Conservation (phyloP, 768 basidiomycete species). For the Podaxis pistillaris region DNA sequence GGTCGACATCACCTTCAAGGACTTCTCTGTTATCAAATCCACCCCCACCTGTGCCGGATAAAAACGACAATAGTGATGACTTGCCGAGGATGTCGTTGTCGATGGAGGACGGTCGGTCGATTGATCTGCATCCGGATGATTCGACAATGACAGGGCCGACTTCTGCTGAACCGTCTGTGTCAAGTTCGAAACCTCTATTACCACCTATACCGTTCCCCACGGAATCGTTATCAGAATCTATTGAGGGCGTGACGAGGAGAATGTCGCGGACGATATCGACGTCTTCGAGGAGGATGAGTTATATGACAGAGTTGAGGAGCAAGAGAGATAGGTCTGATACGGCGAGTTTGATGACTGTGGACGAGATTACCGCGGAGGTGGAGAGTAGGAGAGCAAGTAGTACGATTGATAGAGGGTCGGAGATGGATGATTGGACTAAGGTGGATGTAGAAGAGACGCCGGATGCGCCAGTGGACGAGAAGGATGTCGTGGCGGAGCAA, state of each 20-base stretch:
- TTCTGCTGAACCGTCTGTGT: constrained; percentile 30
- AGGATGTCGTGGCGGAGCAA: constrained; percentile 37
- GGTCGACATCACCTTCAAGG: constrained; percentile 47
- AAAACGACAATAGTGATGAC: constrained; percentile 37
- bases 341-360: constrained; percentile 90
- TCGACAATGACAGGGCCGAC: constrained; percentile 21
- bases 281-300: constrained; percentile 70
- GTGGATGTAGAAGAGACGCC: constrained; percentile 51
- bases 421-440: constrained; percentile 72
- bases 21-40: constrained; percentile 48
- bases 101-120: constrained; percentile 65
- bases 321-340: constrained; percentile 86
- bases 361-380: constrained; percentile 96
- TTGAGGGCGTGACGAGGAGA: constrained; percentile 51
- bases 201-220: constrained; percentile 78
- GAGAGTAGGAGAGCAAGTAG: constrained; percentile 66
- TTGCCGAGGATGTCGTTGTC: constrained; percentile 75
- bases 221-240: constrained; percentile 79
- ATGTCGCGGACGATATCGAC: constrained; percentile 46
- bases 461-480: constrained; percentile 32
- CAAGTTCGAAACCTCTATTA: constrained; percentile 43
- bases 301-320: constrained; percentile 77
- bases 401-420: constrained; percentile 39
- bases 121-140: constrained; percentile 59
- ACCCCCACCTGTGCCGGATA: constrained; percentile 39